A percentile compares a stretch with the other conserved stretches of the same genome.
phyloP scores from a whole-genome alignment of 1,284 basidiomycete genomes.

The Irpex sp. region DNA sequence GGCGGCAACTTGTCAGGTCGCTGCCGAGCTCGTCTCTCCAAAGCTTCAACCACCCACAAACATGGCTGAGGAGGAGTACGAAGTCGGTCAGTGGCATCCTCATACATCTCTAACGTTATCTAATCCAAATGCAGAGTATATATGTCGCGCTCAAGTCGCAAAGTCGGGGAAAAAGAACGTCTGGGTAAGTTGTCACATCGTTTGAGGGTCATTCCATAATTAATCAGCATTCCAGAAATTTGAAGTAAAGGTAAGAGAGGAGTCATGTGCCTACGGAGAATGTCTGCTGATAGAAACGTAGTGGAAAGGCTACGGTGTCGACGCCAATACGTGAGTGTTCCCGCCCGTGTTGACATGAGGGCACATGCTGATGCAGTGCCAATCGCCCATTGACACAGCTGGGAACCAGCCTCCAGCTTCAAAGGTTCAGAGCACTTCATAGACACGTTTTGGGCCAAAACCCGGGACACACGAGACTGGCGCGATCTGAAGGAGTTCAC shows the following conservation, averaged over 20 bases:
- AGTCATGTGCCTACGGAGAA: background rate
- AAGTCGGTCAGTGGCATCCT: conserved; percentile 50
- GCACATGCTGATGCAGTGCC: background rate
- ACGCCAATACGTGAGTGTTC: conserved; percentile 60
- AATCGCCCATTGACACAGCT: conserved; percentile 33
- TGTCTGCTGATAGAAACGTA: conserved; percentile 19
- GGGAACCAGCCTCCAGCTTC: conserved; percentile 66
- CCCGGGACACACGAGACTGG: conserved; percentile 45
- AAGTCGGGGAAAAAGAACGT: conserved; percentile 34
- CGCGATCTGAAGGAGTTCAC: conserved; percentile 44
- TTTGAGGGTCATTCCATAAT: background rate
- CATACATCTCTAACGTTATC: background rate
- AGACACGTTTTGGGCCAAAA: conserved; percentile 53
- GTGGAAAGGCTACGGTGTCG: conserved; percentile 64
- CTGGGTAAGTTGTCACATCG: conserved; percentile 34
- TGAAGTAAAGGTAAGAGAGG: conserved; percentile 46
- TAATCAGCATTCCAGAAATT: conserved; percentile 39
- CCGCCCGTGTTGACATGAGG: background rate
- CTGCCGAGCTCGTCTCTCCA: background rate
- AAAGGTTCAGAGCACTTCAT: conserved; percentile 52
- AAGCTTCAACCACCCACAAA: too few species aligned
- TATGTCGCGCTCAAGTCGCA: conserved; percentile 40
- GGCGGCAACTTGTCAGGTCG: background rate
- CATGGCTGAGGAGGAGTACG: conserved; percentile 37
- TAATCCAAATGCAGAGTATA: conserved; percentile 38